A percentile compares a stretch with the other conserved stretches of the same genome.
Conservation (phyloP, 139 green algal genomes). For the Nannochloris sp. region DNA sequence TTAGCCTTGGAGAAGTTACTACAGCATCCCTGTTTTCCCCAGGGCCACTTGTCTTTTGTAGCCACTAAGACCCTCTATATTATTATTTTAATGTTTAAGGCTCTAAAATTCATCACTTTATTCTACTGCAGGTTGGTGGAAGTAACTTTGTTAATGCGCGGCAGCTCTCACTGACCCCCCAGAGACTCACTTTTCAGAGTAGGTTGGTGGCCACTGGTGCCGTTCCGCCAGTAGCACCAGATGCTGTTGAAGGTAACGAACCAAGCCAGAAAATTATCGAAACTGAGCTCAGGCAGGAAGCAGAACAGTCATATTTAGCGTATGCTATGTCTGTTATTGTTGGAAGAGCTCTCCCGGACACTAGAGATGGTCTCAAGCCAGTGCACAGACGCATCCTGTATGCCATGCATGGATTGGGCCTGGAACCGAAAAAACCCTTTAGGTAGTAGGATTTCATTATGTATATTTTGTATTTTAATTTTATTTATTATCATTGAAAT, state of each 20-base stretch:
- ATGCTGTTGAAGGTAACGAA: too few species aligned
- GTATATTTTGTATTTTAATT: background rate
- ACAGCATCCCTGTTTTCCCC: too few species aligned
- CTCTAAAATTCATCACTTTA: too few species aligned
- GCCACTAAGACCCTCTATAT: too few species aligned
- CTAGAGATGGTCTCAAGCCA: constrained; percentile 95
- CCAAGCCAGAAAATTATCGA: too few species aligned
- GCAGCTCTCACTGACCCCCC: background rate
- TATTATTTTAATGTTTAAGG: too few species aligned
- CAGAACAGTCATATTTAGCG: constrained; percentile 51
- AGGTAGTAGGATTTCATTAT: constrained; percentile 4
- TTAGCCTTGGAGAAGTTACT: too few species aligned
- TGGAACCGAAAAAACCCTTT: constrained; percentile 70
- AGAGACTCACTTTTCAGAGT: background rate
- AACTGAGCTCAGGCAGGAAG: constrained; percentile 35
- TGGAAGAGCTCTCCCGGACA: constrained; percentile 88
- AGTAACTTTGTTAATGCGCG: background rate
- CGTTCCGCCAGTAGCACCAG: too few species aligned
- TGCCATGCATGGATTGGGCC: constrained; percentile 93
- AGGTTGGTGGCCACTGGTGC: too few species aligned
- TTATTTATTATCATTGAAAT: background rate
- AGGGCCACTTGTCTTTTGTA: too few species aligned
- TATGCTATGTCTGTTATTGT: constrained; percentile 98
- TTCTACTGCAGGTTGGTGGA: too few species aligned
- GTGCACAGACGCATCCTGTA: constrained; percentile 95